Conservation (phyloP, 352 stramenopile species). For the Poterioochromonas sp. region DNA sequence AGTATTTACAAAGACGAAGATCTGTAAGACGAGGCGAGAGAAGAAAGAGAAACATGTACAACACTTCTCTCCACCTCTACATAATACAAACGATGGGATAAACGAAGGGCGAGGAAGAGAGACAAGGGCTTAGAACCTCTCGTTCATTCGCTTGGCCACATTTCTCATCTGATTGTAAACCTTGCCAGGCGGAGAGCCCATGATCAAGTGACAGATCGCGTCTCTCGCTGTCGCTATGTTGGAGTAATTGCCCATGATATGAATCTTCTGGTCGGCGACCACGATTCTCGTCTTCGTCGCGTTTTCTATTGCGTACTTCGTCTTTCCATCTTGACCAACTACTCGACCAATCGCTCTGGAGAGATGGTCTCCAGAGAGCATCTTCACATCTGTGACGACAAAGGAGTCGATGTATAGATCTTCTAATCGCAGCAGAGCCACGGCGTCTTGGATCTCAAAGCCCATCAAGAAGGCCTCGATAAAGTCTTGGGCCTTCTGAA, state of each 20-base stretch:
- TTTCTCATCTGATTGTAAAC: constrained; percentile 99
- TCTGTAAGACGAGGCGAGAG: too few species aligned
- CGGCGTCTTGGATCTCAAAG: constrained; percentile 93
- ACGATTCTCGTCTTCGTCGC: constrained; percentile 96
- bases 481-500: constrained; percentile 75
- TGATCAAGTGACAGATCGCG: constrained; percentile 76
- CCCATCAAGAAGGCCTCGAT: constrained; percentile 92
- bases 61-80: too few species aligned
- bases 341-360: constrained; percentile 94
- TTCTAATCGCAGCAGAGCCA: constrained; percentile 95
- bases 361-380: constrained; percentile 95
- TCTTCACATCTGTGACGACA: constrained; percentile 91
- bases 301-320: constrained; percentile 97
- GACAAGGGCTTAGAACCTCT: constrained; percentile 65
- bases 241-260: constrained; percentile 93
- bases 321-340: constrained; percentile 97
- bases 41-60: too few species aligned
- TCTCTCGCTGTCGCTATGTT: constrained; percentile 97
- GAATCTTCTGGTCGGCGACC: constrained; percentile 92
- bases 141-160: constrained; percentile 95
- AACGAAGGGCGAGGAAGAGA: too few species aligned
- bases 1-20: too few species aligned
- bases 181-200: constrained; percentile 95
- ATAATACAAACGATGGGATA: too few species aligned
- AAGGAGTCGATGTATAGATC: constrained; percentile 98